Conservation (phyloP, 179 eudicot genomes). For the Patellifolia procumbens region DNA sequence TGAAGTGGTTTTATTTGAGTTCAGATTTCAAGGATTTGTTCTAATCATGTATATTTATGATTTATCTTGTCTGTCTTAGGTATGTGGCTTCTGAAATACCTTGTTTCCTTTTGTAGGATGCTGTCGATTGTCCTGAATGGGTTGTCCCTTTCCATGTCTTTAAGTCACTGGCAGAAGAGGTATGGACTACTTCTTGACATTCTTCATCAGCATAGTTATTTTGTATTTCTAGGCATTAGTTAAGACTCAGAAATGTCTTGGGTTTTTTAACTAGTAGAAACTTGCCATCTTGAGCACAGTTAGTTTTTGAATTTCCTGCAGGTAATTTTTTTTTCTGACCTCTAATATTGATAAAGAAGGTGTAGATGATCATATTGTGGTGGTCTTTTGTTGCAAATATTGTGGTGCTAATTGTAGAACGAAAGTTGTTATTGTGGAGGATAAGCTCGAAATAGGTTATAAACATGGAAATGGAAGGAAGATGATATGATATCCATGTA, state of each 20-base stretch:
- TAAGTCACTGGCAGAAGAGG: slow-evolving; percentile 97
- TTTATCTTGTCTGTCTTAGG: neutral
- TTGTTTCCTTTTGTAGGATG: slow-evolving; percentile 62
- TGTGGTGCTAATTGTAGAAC: neutral
- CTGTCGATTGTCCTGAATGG: slow-evolving; percentile 99
- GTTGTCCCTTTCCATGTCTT: slow-evolving; percentile 83
- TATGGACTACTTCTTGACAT: slow-evolving; percentile 26
- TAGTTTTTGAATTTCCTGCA: neutral
- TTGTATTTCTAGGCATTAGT: neutral
- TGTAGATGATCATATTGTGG: neutral
- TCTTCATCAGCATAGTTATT: neutral
- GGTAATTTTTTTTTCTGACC: neutral
- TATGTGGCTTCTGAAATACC: neutral
- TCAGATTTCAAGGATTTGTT: neutral
- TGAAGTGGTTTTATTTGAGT: neutral
- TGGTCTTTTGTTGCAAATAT: too few species aligned
- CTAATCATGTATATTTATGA: neutral
- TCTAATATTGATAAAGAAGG: neutral
- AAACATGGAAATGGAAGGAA: neutral
- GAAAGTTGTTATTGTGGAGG: neutral
- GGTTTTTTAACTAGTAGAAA: neutral
- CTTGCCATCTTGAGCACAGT: neutral
- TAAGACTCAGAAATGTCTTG: neutral
- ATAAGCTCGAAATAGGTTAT: neutral
- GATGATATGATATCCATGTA: neutral